Evolutionary conservation across 164 flowering plant genomes (phyloP), one percentile per base, ranked within the genome.

Genomic region (Santalum album): DNA sequence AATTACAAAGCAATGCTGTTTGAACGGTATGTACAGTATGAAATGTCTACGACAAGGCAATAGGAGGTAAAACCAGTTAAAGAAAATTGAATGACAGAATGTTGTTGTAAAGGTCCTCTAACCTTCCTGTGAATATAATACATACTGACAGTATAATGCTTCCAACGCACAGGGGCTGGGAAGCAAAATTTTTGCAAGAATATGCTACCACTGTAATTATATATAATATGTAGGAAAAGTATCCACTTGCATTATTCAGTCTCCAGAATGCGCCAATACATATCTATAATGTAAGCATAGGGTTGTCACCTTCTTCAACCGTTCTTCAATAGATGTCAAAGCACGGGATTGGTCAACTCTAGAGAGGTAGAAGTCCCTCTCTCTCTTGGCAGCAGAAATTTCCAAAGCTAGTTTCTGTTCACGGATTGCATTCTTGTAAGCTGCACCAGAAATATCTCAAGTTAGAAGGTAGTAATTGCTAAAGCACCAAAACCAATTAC

Each of bases 321-420:
- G 77, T 62, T 84, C 81, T 58, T 69, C 79, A 26, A 83, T 90
- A 34, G 82, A 59, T 53, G 57, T 71, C 60, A 79, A 52, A 50
- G 84, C 89, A 53, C 66, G 84, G 19, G 90, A 72, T 57, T 79
- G 63, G 14, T 90, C 94, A 59, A 87, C 89, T 69, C 78, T 83
- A 3, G 72, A 59, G 29, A 83, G 78, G 66, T 87, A 87, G 65
- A 78, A 82, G 63, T 87, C 87, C 2, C 84, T 69, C 55, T 85
- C 94, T 64, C 75, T 82, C 70, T 80, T 87, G 48, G 96, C 97
- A 68, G 84, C 84, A 73, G 94, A 76, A 49, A 85, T 38, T 68
- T 85, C 97, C 71, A 90, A 32, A 47, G 76, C 78, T 56, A 87
- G 71, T 65, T 80, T 90, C 66, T 90, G 96, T 73, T 87, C 87